Evolutionary conservation across 2,329 filamentous ascomycete species (phyloP).

Genomic region (Lachnellula willkommii): DNA sequence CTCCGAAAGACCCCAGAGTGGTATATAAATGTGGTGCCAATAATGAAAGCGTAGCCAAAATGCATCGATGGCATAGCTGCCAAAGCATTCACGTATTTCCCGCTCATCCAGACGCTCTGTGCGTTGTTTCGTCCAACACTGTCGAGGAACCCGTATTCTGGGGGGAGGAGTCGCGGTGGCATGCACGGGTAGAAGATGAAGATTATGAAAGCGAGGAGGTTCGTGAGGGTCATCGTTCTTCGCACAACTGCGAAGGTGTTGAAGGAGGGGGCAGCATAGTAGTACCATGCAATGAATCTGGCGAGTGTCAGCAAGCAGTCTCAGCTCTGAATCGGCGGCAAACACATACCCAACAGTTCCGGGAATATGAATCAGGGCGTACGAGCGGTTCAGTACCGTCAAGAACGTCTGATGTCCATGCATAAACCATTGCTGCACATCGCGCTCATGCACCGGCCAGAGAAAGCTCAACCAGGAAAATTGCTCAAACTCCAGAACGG

Average conservation of each 20-base stretch:
- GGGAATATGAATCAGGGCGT: constrained; percentile 56
- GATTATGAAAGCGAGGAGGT: constrained; percentile 47
- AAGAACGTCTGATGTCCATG: constrained; percentile 47
- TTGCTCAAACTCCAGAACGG: constrained; percentile 51
- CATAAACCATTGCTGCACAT: constrained; percentile 54
- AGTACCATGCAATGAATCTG: constrained; percentile 60
- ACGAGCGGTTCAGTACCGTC: constrained; percentile 52
- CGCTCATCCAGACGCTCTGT: constrained; percentile 46
- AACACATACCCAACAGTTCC: constrained; percentile 50
- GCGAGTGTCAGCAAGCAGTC: constrained; percentile 10
- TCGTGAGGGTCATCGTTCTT: constrained; percentile 47
- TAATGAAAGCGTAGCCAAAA: constrained; percentile 50
- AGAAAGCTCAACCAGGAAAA: constrained; percentile 44
- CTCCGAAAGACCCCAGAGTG: constrained; percentile 43
- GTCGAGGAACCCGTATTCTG: constrained; percentile 45
- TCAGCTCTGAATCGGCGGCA: neutral
- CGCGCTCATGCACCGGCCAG: constrained; percentile 47
- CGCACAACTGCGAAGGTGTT: constrained; percentile 41
- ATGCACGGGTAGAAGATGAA: constrained; percentile 50
- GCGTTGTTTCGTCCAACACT: constrained; percentile 45
- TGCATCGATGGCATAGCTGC: constrained; percentile 50
- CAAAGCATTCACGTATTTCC: constrained; percentile 45
- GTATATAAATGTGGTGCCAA: constrained; percentile 47
- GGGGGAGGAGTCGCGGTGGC: constrained; percentile 46
- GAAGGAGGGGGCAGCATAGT: constrained; percentile 50